Conservation (phyloP, 2,329 filamentous ascomycete genomes). For the Didymella glomerata region DNA sequence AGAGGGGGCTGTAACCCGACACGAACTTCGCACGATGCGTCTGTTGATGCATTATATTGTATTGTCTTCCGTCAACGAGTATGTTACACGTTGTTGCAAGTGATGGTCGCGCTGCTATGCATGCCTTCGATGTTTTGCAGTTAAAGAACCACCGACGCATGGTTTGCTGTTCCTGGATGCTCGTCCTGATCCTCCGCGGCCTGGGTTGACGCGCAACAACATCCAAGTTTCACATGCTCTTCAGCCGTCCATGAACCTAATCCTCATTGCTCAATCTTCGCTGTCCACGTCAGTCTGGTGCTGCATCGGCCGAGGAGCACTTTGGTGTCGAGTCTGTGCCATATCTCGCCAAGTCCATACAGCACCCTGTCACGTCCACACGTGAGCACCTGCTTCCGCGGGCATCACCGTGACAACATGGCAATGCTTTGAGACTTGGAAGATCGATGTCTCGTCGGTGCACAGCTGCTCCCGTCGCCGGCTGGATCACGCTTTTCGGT, state of each 20-base stretch:
- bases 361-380: conserved; percentile 6
- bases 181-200: neutral
- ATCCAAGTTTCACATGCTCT: conserved; percentile 5
- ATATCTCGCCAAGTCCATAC: neutral
- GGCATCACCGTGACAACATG: neutral
- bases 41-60: neutral
- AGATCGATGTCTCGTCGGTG: neutral
- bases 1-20: conserved; percentile 33
- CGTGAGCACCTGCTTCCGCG: conserved; percentile 1
- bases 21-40: conserved; percentile 23
- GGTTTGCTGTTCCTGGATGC: conserved; percentile 4
- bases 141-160: neutral
- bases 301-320: neutral
- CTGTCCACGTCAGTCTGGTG: conserved; percentile 1
- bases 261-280: neutral
- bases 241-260: neutral
- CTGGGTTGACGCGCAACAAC: conserved; percentile 4
- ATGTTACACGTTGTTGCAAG: neutral
- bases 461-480: neutral
- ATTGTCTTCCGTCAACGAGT: neutral
- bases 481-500: neutral
- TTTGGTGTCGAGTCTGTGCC: neutral
- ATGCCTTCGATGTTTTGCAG: neutral
- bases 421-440: neutral
- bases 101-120: neutral